Evolutionary conservation across 495 filamentous ascomycete species (phyloP).

Genomic region (Xylaria palmicola): DNA sequence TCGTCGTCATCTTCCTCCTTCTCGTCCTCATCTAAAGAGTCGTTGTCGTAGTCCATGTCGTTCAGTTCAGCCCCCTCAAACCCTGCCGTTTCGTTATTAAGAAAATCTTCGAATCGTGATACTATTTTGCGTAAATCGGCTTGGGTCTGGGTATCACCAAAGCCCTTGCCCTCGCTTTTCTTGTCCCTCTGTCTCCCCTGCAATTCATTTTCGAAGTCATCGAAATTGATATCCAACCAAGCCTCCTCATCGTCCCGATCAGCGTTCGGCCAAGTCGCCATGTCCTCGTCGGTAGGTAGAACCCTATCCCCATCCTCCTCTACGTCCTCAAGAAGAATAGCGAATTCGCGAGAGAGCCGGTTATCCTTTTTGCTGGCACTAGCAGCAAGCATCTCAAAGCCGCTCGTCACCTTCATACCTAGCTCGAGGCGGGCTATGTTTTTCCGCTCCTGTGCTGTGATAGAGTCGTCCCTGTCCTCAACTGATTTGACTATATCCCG

Average conservation of each 20-base stretch:
- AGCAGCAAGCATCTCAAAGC: constrained; percentile 82
- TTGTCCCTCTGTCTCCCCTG: constrained; percentile 24
- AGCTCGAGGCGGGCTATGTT: constrained; percentile 57
- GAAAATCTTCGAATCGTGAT: constrained; percentile 84
- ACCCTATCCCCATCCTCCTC: constrained; percentile 52
- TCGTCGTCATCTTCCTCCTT: constrained; percentile 32
- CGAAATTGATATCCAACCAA: constrained; percentile 93
- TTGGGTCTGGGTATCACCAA: constrained; percentile 78
- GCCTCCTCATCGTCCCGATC: constrained; percentile 71
- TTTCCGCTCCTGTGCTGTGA: constrained; percentile 31
- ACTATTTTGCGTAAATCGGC: constrained; percentile 88
- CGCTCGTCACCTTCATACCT: constrained; percentile 87
- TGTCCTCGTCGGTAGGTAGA: constrained; percentile 72
- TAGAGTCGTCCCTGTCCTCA: constrained; percentile 9
- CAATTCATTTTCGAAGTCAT: constrained; percentile 82
- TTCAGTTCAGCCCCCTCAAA: constrained; percentile 76
- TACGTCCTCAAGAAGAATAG: constrained; percentile 71
- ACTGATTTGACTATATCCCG: constrained; percentile 30
- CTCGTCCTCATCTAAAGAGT: constrained; percentile 54
- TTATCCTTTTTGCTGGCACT: constrained; percentile 65
- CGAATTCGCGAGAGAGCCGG: constrained; percentile 66
- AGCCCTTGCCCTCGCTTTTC: constrained; percentile 39
- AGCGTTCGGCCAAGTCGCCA: constrained; percentile 62
- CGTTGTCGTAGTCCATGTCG: constrained; percentile 69
- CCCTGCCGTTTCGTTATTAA: constrained; percentile 82